These are phyloP conservation scores for Cryptococcus sp. DNA, from an alignment of 1,284 basidiomycete genomes.

Conservation along the genomic window DNA sequence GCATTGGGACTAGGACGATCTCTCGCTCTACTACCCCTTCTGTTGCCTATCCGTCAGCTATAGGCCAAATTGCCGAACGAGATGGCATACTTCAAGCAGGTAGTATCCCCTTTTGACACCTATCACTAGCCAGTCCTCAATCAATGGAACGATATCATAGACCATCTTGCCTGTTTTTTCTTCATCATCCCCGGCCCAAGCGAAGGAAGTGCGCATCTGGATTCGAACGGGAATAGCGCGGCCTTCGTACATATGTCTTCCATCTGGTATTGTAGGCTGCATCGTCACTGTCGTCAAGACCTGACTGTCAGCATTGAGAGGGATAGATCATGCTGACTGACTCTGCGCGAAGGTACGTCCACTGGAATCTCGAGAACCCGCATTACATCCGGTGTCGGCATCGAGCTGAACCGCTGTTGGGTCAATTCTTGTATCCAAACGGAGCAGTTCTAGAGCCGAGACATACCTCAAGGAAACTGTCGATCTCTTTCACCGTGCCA, in stretches of 20 bases:
- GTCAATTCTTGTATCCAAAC: no score
- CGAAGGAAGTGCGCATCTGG: slow-evolving; percentile 20
- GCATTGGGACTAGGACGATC: slow-evolving; percentile 38
- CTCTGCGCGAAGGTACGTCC: slow-evolving; percentile 40
- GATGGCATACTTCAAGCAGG: slow-evolving; percentile 20
- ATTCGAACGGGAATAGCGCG: slow-evolving; percentile 31
- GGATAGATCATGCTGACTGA: slow-evolving; percentile 8
- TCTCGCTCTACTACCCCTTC: slow-evolving; percentile 5
- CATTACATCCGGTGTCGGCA: slow-evolving; percentile 14
- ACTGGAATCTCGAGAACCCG: slow-evolving; percentile 44
- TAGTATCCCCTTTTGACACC: slow-evolving; percentile 41
- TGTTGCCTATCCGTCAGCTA: neutral
- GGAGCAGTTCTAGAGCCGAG: no score
- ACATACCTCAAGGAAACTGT: no score
- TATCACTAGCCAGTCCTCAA: slow-evolving; percentile 40
- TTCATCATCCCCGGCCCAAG: slow-evolving; percentile 18
- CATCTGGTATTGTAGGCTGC: neutral
- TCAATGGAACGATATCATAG: slow-evolving; percentile 32
- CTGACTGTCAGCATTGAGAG: slow-evolving; percentile 8
- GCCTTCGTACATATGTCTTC: slow-evolving; percentile 35
- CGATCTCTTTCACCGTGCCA: no score
- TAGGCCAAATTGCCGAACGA: neutral
- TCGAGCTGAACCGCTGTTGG: no score
- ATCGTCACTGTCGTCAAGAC: slow-evolving; percentile 4
- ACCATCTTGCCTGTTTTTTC: slow-evolving; percentile 15